These are phyloP conservation scores for Hyphopichia fennica DNA, from an alignment of 1,139 yeast genomes.

Conservation along the genomic window DNA sequence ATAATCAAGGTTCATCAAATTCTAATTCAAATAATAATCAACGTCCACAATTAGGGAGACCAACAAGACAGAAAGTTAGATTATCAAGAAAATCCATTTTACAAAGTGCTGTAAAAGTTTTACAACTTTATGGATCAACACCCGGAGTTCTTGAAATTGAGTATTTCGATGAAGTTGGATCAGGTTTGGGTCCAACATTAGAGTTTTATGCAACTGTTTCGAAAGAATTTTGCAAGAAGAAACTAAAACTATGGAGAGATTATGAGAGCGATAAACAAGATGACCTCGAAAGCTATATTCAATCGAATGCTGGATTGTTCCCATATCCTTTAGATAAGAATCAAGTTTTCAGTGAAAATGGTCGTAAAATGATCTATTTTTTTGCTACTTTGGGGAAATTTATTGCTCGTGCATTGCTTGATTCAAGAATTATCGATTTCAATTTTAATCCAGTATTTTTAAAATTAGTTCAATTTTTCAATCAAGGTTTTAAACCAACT, in stretches of 20 bases:
- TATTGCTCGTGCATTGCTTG: constrained; percentile 83
- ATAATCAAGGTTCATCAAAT: constrained; percentile 10
- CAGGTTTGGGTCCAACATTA: constrained; percentile 93
- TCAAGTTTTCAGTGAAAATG: constrained; percentile 32
- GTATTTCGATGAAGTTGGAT: constrained; percentile 90
- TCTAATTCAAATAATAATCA: constrained; percentile 13
- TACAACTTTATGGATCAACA: constrained; percentile 73
- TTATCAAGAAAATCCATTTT: constrained; percentile 70
- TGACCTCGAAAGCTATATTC: constrained; percentile 39
- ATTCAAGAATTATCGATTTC: constrained; percentile 83
- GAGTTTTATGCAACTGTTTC: constrained; percentile 89
- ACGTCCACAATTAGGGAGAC: constrained; percentile 63
- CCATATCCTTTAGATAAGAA: constrained; percentile 60
- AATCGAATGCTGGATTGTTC: constrained; percentile 57
- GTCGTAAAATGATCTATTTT: constrained; percentile 47
- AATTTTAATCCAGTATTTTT: constrained; percentile 74
- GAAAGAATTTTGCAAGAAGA: constrained; percentile 58
- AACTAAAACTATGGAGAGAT: constrained; percentile 70
- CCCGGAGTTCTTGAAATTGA: constrained; percentile 87
- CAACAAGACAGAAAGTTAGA: constrained; percentile 78
- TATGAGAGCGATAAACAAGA: constrained; percentile 22
- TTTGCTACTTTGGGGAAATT: constrained; percentile 78
- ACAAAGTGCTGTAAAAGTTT: constrained; percentile 77
- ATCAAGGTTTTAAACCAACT: constrained; percentile 11
- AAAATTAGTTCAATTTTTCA: constrained; percentile 38